Base-by-base conservation (phyloP, 2,329 filamentous ascomycete species). In the Neopestalotiopsis sp. region DNA sequence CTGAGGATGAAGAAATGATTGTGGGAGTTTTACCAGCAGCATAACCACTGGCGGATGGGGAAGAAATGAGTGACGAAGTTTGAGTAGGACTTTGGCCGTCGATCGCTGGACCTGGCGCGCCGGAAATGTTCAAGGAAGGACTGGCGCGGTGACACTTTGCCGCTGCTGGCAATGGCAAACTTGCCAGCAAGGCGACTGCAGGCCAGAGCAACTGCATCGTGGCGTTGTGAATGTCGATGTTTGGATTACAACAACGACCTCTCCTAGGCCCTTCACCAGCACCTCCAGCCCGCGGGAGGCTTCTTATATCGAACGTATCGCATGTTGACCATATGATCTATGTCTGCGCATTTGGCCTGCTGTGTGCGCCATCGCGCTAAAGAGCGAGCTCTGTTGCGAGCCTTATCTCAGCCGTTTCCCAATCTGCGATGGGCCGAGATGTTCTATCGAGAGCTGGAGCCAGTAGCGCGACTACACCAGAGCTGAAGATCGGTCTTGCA, bases 131-230 rank as follows among this genome's bases (percentile, higher is more conserved):
- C 5, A 53, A n/a, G 14, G 45, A 53, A 53, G n/a, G 45, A 53
- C n/a, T 53, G 45, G 45, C 45, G 17, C n/a, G 45, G 17, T 53
- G 45, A 20, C 45, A 53, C 6, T 59, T 34, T 24, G 57, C n/a
- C 30, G 57, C 57, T 34, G 57, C 34, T n/a, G 59, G 32, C 12
- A 62, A 62, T 24, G 59, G 59, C 20, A 62, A 38, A 10, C 30
- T 40, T 42, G 59, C 59, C 59, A 62, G 32, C 32, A 62, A 34
- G 34, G 59, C 59, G n/a, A 62, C 32, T 24, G 59, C 59, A 42
- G 59, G 59, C 59, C 59, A 62, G 32, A 62, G 24, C 24, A 62
- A 34, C 24, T 34, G 30, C 59, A 62, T 62, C 57, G 59, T 40
- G 30, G 34, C 32, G 30, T 2, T 6, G 32, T 38, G 4, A 24